Evolutionary conservation across 768 basidiomycete genomes (phyloP).

Genomic region (Hypholoma fasciculare): DNA sequence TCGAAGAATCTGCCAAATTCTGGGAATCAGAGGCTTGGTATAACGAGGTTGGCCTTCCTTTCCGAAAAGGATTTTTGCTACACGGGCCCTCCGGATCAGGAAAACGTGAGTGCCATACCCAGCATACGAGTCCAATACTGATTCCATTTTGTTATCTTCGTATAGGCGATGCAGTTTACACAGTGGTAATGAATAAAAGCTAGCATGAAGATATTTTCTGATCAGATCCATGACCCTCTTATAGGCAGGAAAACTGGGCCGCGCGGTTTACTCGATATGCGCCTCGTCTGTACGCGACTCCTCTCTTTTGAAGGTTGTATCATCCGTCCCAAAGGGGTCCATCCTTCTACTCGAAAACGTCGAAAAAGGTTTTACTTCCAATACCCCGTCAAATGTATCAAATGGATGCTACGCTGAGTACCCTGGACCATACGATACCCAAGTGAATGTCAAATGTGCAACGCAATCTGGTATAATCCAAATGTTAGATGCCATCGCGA

Average conservation of each 20-base stretch:
- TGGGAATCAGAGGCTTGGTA: conserved; percentile 1
- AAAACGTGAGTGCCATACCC: neutral
- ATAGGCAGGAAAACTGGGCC: conserved; percentile 1
- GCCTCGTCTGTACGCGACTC: neutral
- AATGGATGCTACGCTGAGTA: too few species aligned
- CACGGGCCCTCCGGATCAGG: neutral
- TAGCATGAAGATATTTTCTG: too few species aligned
- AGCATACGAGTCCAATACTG: neutral
- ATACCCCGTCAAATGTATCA: neutral
- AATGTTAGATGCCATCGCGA: neutral
- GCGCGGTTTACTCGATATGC: neutral
- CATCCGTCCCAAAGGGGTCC: conserved; percentile 2
- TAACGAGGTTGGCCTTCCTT: neutral
- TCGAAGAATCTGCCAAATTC: neutral
- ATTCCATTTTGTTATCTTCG: neutral
- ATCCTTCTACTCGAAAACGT: conserved; percentile 1
- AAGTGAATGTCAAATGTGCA: neutral
- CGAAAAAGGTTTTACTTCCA: neutral
- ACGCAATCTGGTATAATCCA: neutral
- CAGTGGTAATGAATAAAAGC: neutral
- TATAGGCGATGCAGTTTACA: conserved; percentile 1
- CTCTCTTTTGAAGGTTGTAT: neutral
- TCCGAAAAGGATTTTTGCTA: neutral
- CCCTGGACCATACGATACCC: neutral
- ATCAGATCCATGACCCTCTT: neutral